Percentiles rank a stretch among this genome's conserved stretches.
Evolutionary conservation across 2,329 filamentous ascomycete genomes (phyloP).

Genomic region (Aspergillus brunneoviolaceus): DNA sequence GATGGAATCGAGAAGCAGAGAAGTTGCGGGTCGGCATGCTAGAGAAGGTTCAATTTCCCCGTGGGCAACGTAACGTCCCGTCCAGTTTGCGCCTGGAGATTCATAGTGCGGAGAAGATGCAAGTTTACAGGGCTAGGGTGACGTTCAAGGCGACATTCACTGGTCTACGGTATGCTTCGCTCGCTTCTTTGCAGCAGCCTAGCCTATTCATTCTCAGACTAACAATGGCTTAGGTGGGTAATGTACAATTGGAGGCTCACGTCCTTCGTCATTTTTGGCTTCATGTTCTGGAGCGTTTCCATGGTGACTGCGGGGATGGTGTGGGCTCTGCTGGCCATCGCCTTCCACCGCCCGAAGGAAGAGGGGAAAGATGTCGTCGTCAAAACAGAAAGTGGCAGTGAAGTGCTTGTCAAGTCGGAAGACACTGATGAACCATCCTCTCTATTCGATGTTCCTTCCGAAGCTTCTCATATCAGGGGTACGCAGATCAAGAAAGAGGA

Average conservation of each 20-base stretch:
- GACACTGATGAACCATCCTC: conserved; percentile 10
- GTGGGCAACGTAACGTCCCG: conserved; percentile 55
- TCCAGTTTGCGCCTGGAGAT: conserved; percentile 63
- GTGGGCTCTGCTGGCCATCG: conserved; percentile 59
- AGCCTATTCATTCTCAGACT: conserved; percentile 10
- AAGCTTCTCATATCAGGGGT: conserved; percentile 2
- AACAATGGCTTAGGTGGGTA: conserved; percentile 57
- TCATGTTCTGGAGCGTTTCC: conserved; percentile 74
- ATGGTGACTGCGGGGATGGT: conserved; percentile 64
- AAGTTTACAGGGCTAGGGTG: conserved; percentile 71
- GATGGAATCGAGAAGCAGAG: conserved; percentile 63
- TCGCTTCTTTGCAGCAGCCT: neutral
- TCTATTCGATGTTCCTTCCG: conserved; percentile 5
- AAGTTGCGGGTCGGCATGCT: conserved; percentile 68
- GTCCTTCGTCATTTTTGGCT: conserved; percentile 67
- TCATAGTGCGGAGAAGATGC: conserved; percentile 66
- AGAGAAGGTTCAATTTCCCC: conserved; percentile 67
- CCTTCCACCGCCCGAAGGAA: conserved; percentile 31
- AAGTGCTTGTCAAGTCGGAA: conserved; percentile 24
- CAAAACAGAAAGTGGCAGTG: conserved; percentile 19
- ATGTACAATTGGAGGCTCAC: conserved; percentile 82
- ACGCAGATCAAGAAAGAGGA: conserved; percentile 28
- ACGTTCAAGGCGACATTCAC: conserved; percentile 71
- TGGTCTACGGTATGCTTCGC: conserved; percentile 59
- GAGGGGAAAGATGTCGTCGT: conserved; percentile 9